A percentile compares a stretch with the other conserved stretches of the same genome.
These are phyloP conservation scores for Ceratobasidium sp. DNA, from an alignment of 1,284 basidiomycete genomes.

Conservation along the genomic window DNA sequence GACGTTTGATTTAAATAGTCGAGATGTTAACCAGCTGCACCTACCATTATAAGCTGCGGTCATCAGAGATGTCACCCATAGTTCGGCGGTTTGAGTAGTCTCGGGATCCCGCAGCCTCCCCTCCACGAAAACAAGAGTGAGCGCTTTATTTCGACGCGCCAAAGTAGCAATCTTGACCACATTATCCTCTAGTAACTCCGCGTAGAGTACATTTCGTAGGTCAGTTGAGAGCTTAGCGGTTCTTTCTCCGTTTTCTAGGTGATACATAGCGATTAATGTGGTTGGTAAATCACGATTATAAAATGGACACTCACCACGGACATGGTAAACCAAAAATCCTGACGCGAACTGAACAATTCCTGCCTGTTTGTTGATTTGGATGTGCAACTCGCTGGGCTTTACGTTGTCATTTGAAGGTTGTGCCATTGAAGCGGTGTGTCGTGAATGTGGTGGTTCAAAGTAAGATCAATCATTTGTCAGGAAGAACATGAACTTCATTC, in stretches of 20 bases:
- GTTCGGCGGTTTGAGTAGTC: slow-evolving; percentile 54
- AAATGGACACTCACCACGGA: slow-evolving; percentile 13
- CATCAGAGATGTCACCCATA: slow-evolving; percentile 70
- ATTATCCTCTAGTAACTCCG: slow-evolving; percentile 26
- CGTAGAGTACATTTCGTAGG: slow-evolving; percentile 43
- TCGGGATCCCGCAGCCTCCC: slow-evolving; percentile 49
- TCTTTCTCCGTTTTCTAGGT: neutral
- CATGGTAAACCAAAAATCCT: slow-evolving; percentile 18
- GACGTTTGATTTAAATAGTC: neutral
- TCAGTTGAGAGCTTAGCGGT: slow-evolving; percentile 35
- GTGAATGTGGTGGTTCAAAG: slow-evolving; percentile 10
- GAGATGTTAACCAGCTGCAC: slow-evolving; percentile 44
- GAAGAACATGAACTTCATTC: neutral
- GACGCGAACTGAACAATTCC: slow-evolving; percentile 20
- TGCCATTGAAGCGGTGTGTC: slow-evolving; percentile 4
- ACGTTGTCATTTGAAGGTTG: neutral
- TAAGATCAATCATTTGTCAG: neutral
- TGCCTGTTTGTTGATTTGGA: slow-evolving; percentile 15
- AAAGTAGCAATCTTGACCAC: slow-evolving; percentile 42
- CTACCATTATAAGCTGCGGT: slow-evolving; percentile 70
- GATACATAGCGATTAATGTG: neutral
- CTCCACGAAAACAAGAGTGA: slow-evolving; percentile 39
- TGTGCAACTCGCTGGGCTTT: slow-evolving; percentile 6
- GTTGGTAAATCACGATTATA: neutral
- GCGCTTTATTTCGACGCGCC: slow-evolving; percentile 36